Evolutionary conservation across 305 asterid genomes (phyloP).

Genomic region (Rubia peregrina): DNA sequence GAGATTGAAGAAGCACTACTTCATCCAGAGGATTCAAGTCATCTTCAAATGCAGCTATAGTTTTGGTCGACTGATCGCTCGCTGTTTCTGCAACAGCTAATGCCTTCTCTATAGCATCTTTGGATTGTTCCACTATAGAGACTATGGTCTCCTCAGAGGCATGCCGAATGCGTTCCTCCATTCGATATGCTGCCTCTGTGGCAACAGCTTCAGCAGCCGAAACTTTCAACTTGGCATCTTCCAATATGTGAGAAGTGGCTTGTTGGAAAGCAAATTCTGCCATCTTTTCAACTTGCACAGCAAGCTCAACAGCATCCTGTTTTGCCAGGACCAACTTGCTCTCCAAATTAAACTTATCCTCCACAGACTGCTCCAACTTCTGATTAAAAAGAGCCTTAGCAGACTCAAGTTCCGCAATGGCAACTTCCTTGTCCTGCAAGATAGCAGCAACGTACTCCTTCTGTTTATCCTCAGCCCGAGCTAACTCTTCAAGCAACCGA

Average conservation of each 20-base stretch:
- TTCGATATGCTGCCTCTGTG: conserved; percentile 33
- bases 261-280: conserved; percentile 38
- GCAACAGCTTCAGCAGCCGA: conserved; percentile 39
- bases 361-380: conserved; percentile 30
- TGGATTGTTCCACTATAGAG: conserved; percentile 28
- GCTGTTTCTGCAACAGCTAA: conserved; percentile 35
- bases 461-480: conserved; percentile 28
- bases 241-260: conserved; percentile 38
- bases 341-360: conserved; percentile 32
- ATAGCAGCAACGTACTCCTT: conserved; percentile 29
- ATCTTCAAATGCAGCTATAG: conserved; percentile 24
- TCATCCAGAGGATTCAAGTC: conserved; percentile 26
- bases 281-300: conserved; percentile 39
- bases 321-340: conserved; percentile 38
- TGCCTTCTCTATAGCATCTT: conserved; percentile 37
- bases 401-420: conserved; percentile 34
- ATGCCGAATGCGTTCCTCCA: conserved; percentile 30
- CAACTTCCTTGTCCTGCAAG: conserved; percentile 31
- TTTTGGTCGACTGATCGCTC: conserved; percentile 30
- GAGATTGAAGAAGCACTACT: conserved; percentile 22
- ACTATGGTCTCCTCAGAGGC: conserved; percentile 32
- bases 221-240: conserved; percentile 35
- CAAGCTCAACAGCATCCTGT: conserved; percentile 40
- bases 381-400: conserved; percentile 31
- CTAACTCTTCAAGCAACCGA: conserved; percentile 31